Evolutionary conservation across 345 rosid genomes (phyloP).

Genomic region (Cardamine chenopodiifolia): DNA sequence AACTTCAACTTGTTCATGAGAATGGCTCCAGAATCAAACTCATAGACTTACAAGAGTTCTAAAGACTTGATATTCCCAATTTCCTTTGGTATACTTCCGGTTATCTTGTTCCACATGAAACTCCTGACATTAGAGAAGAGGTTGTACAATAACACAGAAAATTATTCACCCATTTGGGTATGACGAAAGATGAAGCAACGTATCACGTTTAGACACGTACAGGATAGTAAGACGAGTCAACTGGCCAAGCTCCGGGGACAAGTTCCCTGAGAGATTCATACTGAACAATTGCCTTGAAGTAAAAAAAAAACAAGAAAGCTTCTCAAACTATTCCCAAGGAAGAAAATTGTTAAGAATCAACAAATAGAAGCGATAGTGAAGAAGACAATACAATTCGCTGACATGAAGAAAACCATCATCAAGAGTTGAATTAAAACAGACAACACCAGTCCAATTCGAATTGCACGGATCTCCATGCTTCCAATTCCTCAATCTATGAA

Average conservation of each 20-base stretch:
- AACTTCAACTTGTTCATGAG: background rate
- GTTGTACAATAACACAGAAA: conserved; percentile 15
- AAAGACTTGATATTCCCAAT: conserved; percentile 78
- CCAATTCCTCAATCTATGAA: conserved; percentile 73
- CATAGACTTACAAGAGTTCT: conserved; percentile 73
- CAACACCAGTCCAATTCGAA: conserved; percentile 90
- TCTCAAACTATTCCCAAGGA: background rate
- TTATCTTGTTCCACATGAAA: conserved; percentile 92
- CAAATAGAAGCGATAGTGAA: conserved; percentile 17
- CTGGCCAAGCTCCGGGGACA: conserved; percentile 79
- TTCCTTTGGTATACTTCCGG: conserved; percentile 87
- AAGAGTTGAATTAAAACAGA: conserved; percentile 57
- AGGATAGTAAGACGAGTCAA: conserved; percentile 64
- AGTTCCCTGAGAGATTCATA: conserved; percentile 76
- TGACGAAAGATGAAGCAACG: background rate
- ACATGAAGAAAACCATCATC: conserved; percentile 84
- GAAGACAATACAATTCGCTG: conserved; percentile 62
- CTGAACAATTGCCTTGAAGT: conserved; percentile 70
- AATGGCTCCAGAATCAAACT: conserved; percentile 15
- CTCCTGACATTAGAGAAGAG: conserved; percentile 58
- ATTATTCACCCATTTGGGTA: background rate
- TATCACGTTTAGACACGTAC: conserved; percentile 45
- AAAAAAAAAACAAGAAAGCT: background rate
- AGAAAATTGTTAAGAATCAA: background rate
- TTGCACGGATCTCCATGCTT: conserved; percentile 78